A percentile compares a stretch with the other conserved stretches of the same genome.
These are phyloP conservation scores for Mesembryanthemum crystallinum DNA, from an alignment of 148 eudicot species.

Conservation along the genomic window DNA sequence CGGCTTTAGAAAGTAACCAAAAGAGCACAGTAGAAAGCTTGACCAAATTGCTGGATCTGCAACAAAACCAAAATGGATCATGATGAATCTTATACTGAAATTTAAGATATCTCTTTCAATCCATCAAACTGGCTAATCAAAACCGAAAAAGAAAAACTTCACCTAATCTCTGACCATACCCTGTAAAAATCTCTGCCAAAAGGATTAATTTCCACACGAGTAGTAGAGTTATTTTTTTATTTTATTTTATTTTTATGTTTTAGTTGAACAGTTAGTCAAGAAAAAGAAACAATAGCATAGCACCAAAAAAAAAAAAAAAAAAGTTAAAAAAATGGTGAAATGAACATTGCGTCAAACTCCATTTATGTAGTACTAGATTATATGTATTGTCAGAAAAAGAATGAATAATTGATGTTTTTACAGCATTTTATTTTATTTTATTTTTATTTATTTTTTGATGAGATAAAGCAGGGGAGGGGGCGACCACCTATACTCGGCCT, in stretches of 20 bases:
- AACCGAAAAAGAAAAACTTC: background rate
- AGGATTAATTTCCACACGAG: background rate
- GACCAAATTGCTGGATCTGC: too few species aligned
- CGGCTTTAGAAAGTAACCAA: too few species aligned
- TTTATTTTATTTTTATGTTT: background rate
- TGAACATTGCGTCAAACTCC: too few species aligned
- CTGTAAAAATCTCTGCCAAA: background rate
- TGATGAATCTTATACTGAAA: background rate
- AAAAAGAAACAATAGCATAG: too few species aligned
- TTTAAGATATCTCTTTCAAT: background rate
- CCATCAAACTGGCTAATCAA: slow-evolving; percentile 15
- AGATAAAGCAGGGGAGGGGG: too few species aligned
- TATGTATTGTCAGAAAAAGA: background rate
- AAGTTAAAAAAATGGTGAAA: background rate
- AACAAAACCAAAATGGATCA: background rate
- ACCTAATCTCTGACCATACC: slow-evolving; percentile 11
- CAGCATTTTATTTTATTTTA: too few species aligned
- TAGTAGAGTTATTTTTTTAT: background rate
- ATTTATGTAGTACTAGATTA: too few species aligned
- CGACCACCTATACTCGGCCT: too few species aligned
- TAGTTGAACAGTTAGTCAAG: background rate
- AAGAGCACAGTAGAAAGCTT: too few species aligned
- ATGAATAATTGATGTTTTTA: too few species aligned
- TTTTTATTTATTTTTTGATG: too few species aligned
- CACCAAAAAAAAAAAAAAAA: background rate